Evolutionary conservation across 2,329 filamentous ascomycete genomes (phyloP), one percentile per base, ranked within the genome.

Genomic region (Monilinia laxa): DNA sequence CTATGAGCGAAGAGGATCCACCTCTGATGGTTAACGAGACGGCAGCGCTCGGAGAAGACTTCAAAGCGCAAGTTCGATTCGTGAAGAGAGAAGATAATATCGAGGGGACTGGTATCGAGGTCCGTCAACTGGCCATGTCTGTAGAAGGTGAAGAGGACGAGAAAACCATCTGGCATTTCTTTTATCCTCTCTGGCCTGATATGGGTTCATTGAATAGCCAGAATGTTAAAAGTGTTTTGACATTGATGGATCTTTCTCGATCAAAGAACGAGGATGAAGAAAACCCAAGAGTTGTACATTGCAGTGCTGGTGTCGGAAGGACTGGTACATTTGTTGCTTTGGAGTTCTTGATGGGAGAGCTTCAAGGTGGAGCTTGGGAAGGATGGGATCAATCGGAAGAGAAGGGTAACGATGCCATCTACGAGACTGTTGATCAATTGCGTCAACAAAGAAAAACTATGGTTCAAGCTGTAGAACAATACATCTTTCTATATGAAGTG

Each of bases 241-340:
- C 86, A 42, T 82, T 93, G 9, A 88, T 93, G 82, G 81, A 82
- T 11, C 81, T 92, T 2, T 91, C 90, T 2, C 82, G 84, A 28
- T 80, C 85, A 69, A 85, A 84, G 76, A 85, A 84, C 47, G 79
- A 80, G 1, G 79, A 80, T 10, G 80, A 81, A 9, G 78, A 82
- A 28, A 93, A 90, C 73, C 91, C 94, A 5, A 88, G 94, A 65
- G 88, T 98, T 68, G 85, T 93, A 14, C 90, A 93, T 78, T 93
- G 91, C 80, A 96, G 92, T 75, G 95, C 95, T 10, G 95, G 95
- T 51, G 94, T 99, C 18, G 95, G 95, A 16, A 87, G 95, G 65
- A 96, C 91, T 10, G 95, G 95, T 45, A 98, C 95, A 0, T 99
- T 98, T 76, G 97, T 99, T 74, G 90, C 92, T 1, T 84, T 99